A percentile compares a stretch with the other conserved stretches of the same genome.
phyloP scores from a whole-genome alignment of 345 rosid genomes.

The Acer campestre region DNA sequence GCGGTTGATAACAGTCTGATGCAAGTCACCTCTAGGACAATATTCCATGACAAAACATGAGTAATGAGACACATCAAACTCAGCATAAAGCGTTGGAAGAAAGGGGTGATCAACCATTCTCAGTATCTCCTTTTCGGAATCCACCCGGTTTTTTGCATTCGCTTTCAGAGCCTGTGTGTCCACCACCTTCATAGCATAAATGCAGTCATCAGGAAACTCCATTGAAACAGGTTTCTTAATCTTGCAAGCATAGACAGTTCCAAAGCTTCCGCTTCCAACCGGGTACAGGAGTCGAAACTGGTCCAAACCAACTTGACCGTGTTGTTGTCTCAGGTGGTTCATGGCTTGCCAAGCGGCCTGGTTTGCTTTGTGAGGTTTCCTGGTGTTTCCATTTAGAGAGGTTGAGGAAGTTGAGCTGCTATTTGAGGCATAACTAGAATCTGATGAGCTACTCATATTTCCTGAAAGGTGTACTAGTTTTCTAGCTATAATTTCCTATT shows the following conservation, averaged over 20 bases:
- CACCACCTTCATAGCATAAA: slow-evolving; percentile 89
- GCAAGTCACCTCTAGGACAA: slow-evolving; percentile 82
- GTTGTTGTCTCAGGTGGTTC: slow-evolving; percentile 46
- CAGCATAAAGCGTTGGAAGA: slow-evolving; percentile 77
- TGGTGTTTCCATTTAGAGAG: slow-evolving; percentile 7
- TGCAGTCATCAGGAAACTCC: slow-evolving; percentile 44
- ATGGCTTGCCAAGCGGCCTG: slow-evolving; percentile 85
- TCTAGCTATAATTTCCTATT: neutral
- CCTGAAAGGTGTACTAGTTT: too few relatives aligned
- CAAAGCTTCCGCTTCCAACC: slow-evolving; percentile 76
- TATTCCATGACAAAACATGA: slow-evolving; percentile 87
- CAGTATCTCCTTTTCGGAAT: slow-evolving; percentile 79
- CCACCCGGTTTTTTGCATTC: slow-evolving; percentile 70
- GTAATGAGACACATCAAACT: slow-evolving; percentile 84
- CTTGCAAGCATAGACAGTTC: slow-evolving; percentile 82
- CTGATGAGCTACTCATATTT: neutral
- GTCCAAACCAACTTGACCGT: slow-evolving; percentile 72
- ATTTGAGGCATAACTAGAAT: neutral
- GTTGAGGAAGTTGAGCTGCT: neutral
- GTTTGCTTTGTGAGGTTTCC: slow-evolving; percentile 91
- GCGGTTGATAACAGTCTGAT: slow-evolving; percentile 59
- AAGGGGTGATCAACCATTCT: slow-evolving; percentile 89
- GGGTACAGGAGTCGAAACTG: slow-evolving; percentile 73
- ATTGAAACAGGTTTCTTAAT: slow-evolving; percentile 48
- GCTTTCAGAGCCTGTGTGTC: slow-evolving; percentile 67